These are phyloP conservation scores for Penicillium maclennaniae DNA, from an alignment of 495 filamentous ascomycete genomes.

Conservation along the genomic window DNA sequence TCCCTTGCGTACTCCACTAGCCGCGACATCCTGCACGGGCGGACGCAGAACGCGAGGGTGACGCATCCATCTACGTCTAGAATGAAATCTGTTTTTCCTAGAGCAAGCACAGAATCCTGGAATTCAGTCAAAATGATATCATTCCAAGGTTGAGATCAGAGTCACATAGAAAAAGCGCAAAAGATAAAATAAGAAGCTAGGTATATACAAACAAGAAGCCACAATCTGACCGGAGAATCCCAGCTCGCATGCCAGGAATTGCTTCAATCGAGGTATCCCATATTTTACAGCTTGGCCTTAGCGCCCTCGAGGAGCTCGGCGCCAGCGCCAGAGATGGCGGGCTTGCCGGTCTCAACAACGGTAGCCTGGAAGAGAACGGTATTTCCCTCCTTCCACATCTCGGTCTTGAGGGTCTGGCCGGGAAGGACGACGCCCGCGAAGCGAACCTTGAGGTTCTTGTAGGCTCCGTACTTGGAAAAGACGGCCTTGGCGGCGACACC, in stretches of 20 bases:
- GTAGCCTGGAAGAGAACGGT: constrained; percentile 88
- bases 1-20: neutral
- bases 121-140: neutral
- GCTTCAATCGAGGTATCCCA: constrained; percentile 17
- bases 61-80: neutral
- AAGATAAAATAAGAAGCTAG: neutral
- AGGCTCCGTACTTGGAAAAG: constrained; percentile 75
- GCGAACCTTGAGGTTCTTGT: constrained; percentile 92
- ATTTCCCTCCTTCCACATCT: constrained; percentile 97
- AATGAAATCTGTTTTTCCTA: neutral
- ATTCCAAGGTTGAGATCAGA: neutral
- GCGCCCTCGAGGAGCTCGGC: constrained; percentile 68
- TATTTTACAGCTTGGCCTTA: constrained; percentile 59
- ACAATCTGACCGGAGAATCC: constrained; percentile 15
- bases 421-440: constrained; percentile 92
- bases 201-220: constrained; percentile 25
- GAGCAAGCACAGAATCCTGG: neutral
- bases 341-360: constrained; percentile 95
- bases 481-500: constrained; percentile 89
- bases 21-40: neutral
- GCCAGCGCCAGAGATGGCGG: constrained; percentile 82
- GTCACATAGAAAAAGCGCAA: neutral
- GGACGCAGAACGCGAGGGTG: neutral
- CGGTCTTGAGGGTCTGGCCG: constrained; percentile 89
- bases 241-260: constrained; percentile 19